Conservation (phyloP, 768 basidiomycete genomes). For the Rhizopogon roseolus region DNA sequence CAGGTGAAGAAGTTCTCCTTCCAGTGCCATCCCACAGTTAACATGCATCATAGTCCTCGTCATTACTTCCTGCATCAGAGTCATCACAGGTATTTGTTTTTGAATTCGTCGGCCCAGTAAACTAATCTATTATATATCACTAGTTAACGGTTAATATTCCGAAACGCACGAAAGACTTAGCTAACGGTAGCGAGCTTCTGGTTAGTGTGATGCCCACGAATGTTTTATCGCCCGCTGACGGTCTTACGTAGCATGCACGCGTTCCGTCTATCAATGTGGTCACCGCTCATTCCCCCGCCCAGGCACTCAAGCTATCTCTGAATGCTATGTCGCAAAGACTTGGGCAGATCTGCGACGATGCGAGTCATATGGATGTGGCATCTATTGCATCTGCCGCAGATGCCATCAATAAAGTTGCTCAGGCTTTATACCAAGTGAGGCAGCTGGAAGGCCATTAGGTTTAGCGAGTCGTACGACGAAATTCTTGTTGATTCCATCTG, state of each 20-base stretch:
- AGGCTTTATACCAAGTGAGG: conserved; percentile 57
- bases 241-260: conserved; percentile 11
- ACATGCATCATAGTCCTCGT: conserved; percentile 8
- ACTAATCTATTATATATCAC: background rate
- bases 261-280: conserved; percentile 7
- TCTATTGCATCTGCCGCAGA: conserved; percentile 61
- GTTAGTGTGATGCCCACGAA: conserved; percentile 2
- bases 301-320: conserved; percentile 50
- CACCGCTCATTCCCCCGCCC: conserved; percentile 27
- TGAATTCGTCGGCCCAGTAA: conserved; percentile 5
- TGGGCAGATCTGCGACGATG: conserved; percentile 34
- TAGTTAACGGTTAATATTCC: conserved; percentile 19
- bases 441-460: conserved; percentile 42
- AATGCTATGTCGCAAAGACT: conserved; percentile 48
- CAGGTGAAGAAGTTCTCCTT: conserved; percentile 5
- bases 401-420: conserved; percentile 59
- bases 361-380: conserved; percentile 36
- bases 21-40: background rate
- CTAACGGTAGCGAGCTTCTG: conserved; percentile 11
- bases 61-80: conserved; percentile 24
- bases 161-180: conserved; percentile 8
- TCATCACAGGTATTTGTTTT: conserved; percentile 19
- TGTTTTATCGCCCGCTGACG: conserved; percentile 2
- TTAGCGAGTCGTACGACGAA: background rate
- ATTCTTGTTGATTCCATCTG: background rate